phyloP scores from a whole-genome alignment of 140 eudicot genomes.

The Senecio squalidus region DNA sequence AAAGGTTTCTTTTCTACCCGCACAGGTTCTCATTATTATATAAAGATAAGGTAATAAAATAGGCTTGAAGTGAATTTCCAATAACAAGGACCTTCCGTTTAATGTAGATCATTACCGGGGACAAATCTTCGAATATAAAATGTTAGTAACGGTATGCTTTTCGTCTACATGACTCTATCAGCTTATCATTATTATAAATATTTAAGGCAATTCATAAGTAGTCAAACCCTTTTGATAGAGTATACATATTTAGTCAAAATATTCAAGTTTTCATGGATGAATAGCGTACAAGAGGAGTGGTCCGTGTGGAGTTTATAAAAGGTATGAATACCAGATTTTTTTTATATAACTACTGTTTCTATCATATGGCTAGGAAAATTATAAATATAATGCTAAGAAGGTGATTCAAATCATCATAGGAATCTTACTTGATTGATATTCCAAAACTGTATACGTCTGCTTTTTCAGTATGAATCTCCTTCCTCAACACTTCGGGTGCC shows the following conservation, averaged over 20 bases:
- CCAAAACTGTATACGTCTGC: slow-evolving; percentile 95
- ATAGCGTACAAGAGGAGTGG: slow-evolving; percentile 8
- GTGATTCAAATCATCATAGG: background rate
- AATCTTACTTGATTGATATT: slow-evolving; percentile 72
- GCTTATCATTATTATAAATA: background rate
- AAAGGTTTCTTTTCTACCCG: background rate
- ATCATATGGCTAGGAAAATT: background rate
- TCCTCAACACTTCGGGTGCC: slow-evolving; percentile 95
- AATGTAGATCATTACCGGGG: background rate
- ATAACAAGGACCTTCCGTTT: background rate
- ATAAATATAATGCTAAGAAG: background rate
- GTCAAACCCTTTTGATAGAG: background rate
- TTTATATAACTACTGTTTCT: background rate
- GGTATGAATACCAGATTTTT: background rate
- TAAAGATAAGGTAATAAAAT: background rate
- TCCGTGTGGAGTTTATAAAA: background rate
- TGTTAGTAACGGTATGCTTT: background rate
- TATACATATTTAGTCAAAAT: background rate
- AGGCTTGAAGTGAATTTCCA: background rate
- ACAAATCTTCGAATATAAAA: background rate
- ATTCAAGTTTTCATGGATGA: background rate
- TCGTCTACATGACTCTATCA: background rate
- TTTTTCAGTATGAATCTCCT: slow-evolving; percentile 82
- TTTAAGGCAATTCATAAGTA: background rate
- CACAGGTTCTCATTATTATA: background rate